Conservation (phyloP, 169 alveolate genomes). For the Plasmodium ovale region DNA sequence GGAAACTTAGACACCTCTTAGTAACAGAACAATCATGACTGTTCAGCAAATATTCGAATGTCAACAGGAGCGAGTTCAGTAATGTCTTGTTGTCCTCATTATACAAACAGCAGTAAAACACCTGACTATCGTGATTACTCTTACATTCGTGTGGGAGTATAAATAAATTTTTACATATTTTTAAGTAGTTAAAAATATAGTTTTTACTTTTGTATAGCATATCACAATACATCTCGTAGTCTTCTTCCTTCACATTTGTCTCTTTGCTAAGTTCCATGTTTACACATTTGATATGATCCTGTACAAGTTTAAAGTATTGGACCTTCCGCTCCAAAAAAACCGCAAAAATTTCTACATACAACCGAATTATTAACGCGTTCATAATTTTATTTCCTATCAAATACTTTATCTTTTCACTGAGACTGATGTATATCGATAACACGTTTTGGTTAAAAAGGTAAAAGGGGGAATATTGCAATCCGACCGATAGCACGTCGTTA, state of each 20-base stretch:
- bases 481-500: conserved; percentile 8
- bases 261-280: conserved; percentile 7
- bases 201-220: conserved; percentile 19
- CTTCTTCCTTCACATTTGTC: conserved; percentile 31
- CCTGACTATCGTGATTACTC: background rate
- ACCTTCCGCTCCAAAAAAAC: conserved; percentile 7
- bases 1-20: conserved; percentile 6
- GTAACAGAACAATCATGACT: conserved; percentile 42
- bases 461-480: conserved; percentile 33
- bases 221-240: conserved; percentile 37
- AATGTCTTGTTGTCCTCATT: background rate
- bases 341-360: conserved; percentile 21
- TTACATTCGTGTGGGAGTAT: conserved; percentile 37
- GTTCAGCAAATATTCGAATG: conserved; percentile 14
- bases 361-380: conserved; percentile 20
- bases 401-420: conserved; percentile 38
- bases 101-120: conserved; percentile 14
- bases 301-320: conserved; percentile 9
- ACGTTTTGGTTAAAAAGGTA: conserved; percentile 7
- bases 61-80: background rate
- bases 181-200: conserved; percentile 24
- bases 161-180: conserved; percentile 52
- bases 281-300: conserved; percentile 38
- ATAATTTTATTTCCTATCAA: conserved; percentile 4
- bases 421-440: conserved; percentile 10